Evolutionary conservation across 805 yeast genomes (phyloP), one percentile per base, ranked within the genome.

Genomic region (Candida pini): DNA sequence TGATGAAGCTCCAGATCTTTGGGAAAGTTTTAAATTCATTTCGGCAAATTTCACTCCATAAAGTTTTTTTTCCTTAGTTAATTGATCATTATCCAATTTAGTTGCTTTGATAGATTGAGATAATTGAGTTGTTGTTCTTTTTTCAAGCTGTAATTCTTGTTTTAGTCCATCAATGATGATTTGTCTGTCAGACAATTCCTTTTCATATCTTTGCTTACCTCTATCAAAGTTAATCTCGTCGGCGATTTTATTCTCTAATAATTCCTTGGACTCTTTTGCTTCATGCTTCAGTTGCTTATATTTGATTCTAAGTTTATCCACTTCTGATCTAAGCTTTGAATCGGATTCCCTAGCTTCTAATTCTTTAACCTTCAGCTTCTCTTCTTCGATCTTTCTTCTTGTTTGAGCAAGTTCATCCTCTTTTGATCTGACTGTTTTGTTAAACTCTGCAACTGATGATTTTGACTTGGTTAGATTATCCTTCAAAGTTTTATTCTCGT

Each of bases 231-330:
- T 58, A 23, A 63, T 56, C 36, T 66, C 72, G 35, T 65, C 71
- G n/a, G 56, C 51, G 21, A 63, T 61, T 37, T 62, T 66, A 25
- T 60, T 60, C 32, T 69, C 69, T 24, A 69, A 48, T 7, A 71
- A 44, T 4, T 58, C 58, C 28, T 60, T 62, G 6, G 71, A 64
- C 41, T 68, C 68, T 28, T 47, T 51, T 6, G 69, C 66, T 30
- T 71, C 74, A 26, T 64, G 67, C 40, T 73, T 71, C 17, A 76
- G 51, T 31, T 62, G 63, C 33, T 53, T 58, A 35, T 54, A 63
- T 39, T 48, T 61, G 43, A 39, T 44, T 25, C 43, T 53, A 36
- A 49, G 44, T 32, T 31, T 48, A 31, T 45, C 44, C 28, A 36
- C 44, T 20, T 53, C 63, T 9, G 48, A 33, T 24, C 39, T 58